These are phyloP conservation scores for Neurospora sp. DNA, from an alignment of 495 filamentous ascomycete genomes.

Conservation along the genomic window DNA sequence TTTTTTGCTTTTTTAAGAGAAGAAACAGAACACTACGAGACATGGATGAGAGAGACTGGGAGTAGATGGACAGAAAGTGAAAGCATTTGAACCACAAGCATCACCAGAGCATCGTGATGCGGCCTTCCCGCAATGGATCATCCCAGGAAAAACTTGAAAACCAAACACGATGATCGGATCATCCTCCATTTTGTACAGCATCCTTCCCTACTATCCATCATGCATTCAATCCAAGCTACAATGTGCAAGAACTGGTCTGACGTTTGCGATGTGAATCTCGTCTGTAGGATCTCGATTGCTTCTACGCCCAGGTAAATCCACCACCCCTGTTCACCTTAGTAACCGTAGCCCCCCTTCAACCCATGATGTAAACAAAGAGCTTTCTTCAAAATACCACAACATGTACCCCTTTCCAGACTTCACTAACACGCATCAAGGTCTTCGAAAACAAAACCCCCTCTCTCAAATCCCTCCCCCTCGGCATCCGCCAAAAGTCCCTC, in stretches of 20 bases:
- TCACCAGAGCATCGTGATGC: background rate
- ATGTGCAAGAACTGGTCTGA: conserved; percentile 2
- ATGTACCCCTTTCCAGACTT: background rate
- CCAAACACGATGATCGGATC: conserved; percentile 53
- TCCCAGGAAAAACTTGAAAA: conserved; percentile 25
- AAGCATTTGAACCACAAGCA: background rate
- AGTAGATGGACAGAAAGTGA: background rate
- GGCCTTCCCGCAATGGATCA: background rate
- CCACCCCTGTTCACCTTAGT: background rate
- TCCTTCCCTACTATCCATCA: background rate
- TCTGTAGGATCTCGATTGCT: conserved; percentile 76
- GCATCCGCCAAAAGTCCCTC: conserved; percentile 65
- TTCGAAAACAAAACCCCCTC: conserved; percentile 70
- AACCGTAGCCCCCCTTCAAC: background rate
- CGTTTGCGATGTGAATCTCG: background rate
- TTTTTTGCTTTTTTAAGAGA: background rate
- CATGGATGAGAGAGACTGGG: background rate
- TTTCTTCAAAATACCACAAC: background rate
- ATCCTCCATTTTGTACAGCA: conserved; percentile 70
- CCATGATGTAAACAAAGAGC: background rate
- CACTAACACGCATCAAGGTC: conserved; percentile 4
- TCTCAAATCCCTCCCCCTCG: conserved; percentile 60
- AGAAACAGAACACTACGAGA: background rate
- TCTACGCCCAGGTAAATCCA: conserved; percentile 71
- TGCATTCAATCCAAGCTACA: background rate